phyloP scores from a whole-genome alignment of 176 grass and related monocot genomes.

The Neostapfia colusana region DNA sequence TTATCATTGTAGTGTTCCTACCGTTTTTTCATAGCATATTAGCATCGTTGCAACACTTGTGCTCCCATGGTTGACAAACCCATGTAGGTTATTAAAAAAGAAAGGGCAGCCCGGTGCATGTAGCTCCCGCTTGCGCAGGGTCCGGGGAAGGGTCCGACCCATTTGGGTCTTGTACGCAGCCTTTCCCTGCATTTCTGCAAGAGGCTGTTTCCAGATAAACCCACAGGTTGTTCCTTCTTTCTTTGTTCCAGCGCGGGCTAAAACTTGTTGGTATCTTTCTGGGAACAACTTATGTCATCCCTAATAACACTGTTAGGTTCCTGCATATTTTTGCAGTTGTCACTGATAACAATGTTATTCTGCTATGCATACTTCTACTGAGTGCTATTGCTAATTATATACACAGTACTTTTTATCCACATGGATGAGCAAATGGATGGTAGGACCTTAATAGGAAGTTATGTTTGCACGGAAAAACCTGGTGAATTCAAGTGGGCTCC shows the following conservation, averaged over 20 bases:
- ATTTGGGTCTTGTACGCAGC: too few relatives aligned
- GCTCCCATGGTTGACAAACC: not conserved
- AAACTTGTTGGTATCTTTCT: slow-evolving; percentile 6
- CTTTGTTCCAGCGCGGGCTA: slow-evolving; percentile 2
- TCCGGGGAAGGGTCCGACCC: too few relatives aligned
- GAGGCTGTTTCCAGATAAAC: too few relatives aligned
- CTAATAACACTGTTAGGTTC: not conserved
- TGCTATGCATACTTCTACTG: slow-evolving; percentile 11
- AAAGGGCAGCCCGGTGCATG: too few relatives aligned
- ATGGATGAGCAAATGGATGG: slow-evolving; percentile 96
- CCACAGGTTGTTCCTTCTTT: not conserved
- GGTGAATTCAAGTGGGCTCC: slow-evolving; percentile 96
- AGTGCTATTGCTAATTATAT: slow-evolving; percentile 37
- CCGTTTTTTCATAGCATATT: not conserved
- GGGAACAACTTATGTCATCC: slow-evolving; percentile 2
- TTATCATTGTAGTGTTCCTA: not conserved
- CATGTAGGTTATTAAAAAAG: not conserved
- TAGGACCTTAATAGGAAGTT: slow-evolving; percentile 83
- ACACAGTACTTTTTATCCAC: slow-evolving; percentile 86
- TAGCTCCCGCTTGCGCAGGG: too few relatives aligned
- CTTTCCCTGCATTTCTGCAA: too few relatives aligned
- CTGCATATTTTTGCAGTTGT: slow-evolving; percentile 13
- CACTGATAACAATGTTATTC: slow-evolving; percentile 1
- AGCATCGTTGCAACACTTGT: not conserved
- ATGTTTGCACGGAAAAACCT: slow-evolving; percentile 78